Base-by-base conservation (phyloP, 441 rosid genomes). In the Eutrema salsugineum region DNA sequence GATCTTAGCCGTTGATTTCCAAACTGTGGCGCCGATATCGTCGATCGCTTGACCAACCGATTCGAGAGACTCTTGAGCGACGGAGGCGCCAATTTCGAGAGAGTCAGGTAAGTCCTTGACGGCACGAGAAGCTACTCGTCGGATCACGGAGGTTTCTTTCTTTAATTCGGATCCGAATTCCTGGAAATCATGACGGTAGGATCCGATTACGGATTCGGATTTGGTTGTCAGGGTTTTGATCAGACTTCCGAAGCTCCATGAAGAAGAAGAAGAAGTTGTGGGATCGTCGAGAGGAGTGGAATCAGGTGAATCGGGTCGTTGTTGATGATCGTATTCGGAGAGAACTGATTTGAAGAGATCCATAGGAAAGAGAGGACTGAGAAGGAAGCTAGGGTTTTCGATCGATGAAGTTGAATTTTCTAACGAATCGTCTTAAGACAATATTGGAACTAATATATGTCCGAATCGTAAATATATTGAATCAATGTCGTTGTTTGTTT, bases 31-130 rank as follows among this genome's bases (percentile, higher is more conserved):
- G 3, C 97, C 87, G 60, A 90, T 83, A 11, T 88, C 93, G 57
- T 92, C 97, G 60, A 92, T 82, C 9, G 86, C 88, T 68, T 85
- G 91, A 50, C 96, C 96, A 2, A 90, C 92, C 4, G 91, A 76
- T 66, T 90, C 90, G 12, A 91, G 85, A 9, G 93, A 88, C 54
- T 86, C 90, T 65, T 88, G 92, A 3, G 96, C 94, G 27, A 83
- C 88, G 43, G 91, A 75, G 54, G 93, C 88, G 40, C 92, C 91
- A 58, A 82, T 73, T 38, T 92, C 96, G 69, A 92, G 83, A 0
- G 97, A 88, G 17, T 78, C 70, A 0, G 90, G 94, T 10, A 89
- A 79, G 49, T 82, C 94, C 58, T 71, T 83, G 68, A 91, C 88
- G 68, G 90, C 88, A 38, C 87, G 91, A 1, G 95, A 87, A 42